Evolutionary conservation across 1,284 basidiomycete genomes (phyloP).

Genomic region (Leccinum fallax): DNA sequence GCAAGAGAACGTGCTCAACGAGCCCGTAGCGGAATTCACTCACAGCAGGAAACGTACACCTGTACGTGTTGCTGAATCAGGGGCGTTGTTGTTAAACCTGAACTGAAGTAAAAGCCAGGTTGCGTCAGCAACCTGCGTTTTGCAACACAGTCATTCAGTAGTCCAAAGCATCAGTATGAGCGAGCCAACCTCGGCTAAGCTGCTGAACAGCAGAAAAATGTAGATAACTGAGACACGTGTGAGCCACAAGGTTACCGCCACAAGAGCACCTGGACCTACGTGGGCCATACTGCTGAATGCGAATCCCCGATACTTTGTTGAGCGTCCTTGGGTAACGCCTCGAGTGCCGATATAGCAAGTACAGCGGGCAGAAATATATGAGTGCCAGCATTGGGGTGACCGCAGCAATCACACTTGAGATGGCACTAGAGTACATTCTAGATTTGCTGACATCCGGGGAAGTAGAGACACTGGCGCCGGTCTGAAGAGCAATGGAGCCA

Average conservation of each 20-base stretch:
- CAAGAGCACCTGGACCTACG: slow-evolving; percentile 37
- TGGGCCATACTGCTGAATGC: slow-evolving; percentile 50
- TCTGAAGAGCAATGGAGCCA: slow-evolving; percentile 36
- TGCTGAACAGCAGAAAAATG: slow-evolving; percentile 48
- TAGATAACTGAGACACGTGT: slow-evolving; percentile 45
- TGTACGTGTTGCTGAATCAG: slow-evolving; percentile 42
- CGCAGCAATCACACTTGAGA: slow-evolving; percentile 48
- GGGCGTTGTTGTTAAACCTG: slow-evolving; percentile 49
- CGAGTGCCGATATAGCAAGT: slow-evolving; percentile 48
- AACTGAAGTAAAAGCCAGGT: slow-evolving; percentile 61
- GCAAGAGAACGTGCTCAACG: slow-evolving; percentile 1
- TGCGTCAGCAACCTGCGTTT: slow-evolving; percentile 48
- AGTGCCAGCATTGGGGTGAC: slow-evolving; percentile 49
- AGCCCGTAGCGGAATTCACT: slow-evolving; percentile 19
- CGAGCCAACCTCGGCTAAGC: slow-evolving; percentile 47
- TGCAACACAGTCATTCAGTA: slow-evolving; percentile 6
- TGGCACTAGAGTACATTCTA: slow-evolving; percentile 40
- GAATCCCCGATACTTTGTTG: slow-evolving; percentile 49
- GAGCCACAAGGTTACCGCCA: slow-evolving; percentile 24
- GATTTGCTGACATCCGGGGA: slow-evolving; percentile 29
- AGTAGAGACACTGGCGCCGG: slow-evolving; percentile 12
- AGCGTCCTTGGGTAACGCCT: slow-evolving; percentile 46
- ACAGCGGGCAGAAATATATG: slow-evolving; percentile 50
- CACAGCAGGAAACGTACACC: slow-evolving; percentile 51
- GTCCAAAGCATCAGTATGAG: neutral